phyloP scores from a whole-genome alignment of 2,329 filamentous ascomycete species.

The Paecilomyces variotii region DNA sequence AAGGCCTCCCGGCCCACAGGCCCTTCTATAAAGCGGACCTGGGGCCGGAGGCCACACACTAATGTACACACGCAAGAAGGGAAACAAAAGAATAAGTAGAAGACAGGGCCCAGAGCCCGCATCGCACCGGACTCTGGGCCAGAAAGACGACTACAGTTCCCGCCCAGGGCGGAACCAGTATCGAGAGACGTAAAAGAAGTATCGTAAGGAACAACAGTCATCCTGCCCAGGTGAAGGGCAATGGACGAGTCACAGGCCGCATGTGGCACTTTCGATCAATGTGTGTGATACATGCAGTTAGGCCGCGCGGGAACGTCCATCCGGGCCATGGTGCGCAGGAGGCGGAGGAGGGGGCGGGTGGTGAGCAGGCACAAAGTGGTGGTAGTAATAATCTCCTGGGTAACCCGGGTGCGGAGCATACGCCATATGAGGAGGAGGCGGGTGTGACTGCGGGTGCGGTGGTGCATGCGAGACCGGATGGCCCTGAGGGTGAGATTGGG shows the following conservation, averaged over 20 bases:
- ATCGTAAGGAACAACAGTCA: neutral
- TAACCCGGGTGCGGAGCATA: conserved; percentile 1
- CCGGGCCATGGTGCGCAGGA: conserved; percentile 13
- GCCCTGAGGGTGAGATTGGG: neutral
- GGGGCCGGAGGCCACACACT: neutral
- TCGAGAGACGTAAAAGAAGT: neutral
- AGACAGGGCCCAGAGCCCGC: neutral
- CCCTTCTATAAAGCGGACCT: neutral
- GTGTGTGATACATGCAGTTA: neutral
- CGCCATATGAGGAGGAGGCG: neutral
- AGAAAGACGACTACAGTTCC: neutral
- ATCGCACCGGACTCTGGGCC: neutral
- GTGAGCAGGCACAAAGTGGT: conserved; percentile 12
- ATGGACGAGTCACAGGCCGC: neutral
- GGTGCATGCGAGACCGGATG: neutral
- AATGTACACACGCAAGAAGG: conserved; percentile 1
- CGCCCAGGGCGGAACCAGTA: neutral
- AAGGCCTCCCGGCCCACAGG: neutral
- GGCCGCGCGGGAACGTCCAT: conserved; percentile 3
- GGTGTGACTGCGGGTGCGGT: neutral
- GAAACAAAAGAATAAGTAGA: neutral
- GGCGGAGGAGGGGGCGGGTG: conserved; percentile 7
- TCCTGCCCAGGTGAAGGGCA: neutral
- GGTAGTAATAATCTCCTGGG: conserved; percentile 14
- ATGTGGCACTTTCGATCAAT: neutral